phyloP scores from a whole-genome alignment of 352 stramenopile genomes.

The Phytophthora pistaciae region DNA sequence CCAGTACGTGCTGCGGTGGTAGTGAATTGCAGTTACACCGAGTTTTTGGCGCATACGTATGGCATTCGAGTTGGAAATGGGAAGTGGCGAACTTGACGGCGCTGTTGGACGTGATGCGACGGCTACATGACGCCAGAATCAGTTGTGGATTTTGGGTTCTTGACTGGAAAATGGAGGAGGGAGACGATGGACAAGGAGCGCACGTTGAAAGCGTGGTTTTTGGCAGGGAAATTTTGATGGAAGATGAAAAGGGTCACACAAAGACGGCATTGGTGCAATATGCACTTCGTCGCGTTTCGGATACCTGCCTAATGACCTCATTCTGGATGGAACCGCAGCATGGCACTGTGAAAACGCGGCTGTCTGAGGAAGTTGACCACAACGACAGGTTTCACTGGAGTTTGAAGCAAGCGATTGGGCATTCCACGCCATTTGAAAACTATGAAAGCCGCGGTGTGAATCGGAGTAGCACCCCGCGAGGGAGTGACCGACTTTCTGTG shows the following conservation, averaged over 20 bases:
- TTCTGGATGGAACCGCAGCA: slow-evolving; percentile 92
- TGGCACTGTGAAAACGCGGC: slow-evolving; percentile 66
- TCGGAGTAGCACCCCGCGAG: slow-evolving; percentile 17
- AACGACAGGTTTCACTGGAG: slow-evolving; percentile 76
- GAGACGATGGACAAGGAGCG: slow-evolving; percentile 53
- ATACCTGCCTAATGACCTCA: slow-evolving; percentile 85
- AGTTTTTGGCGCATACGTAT: slow-evolving; percentile 90
- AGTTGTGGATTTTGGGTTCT: slow-evolving; percentile 86
- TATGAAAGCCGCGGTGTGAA: slow-evolving; percentile 23
- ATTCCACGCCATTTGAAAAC: slow-evolving; percentile 68
- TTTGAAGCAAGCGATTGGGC: slow-evolving; percentile 74
- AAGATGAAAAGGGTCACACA: slow-evolving; percentile 76
- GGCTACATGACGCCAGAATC: slow-evolving; percentile 75
- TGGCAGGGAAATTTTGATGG: slow-evolving; percentile 84
- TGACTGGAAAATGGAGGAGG: slow-evolving; percentile 81
- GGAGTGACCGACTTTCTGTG: slow-evolving; percentile 7
- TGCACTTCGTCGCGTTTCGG: slow-evolving; percentile 72
- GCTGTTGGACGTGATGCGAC: slow-evolving; percentile 72
- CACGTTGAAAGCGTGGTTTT: slow-evolving; percentile 83
- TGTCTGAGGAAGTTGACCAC: slow-evolving; percentile 53
- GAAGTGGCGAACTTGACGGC: slow-evolving; percentile 64
- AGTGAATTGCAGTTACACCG: slow-evolving; percentile 78
- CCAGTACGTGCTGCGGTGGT: slow-evolving; percentile 77
- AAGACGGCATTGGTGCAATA: slow-evolving; percentile 88
- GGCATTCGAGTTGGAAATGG: slow-evolving; percentile 90